Percentiles rank a stretch among this genome's conserved stretches.
Conservation (phyloP, 2,329 filamentous ascomycete species). For the Microascus cirrosus region DNA sequence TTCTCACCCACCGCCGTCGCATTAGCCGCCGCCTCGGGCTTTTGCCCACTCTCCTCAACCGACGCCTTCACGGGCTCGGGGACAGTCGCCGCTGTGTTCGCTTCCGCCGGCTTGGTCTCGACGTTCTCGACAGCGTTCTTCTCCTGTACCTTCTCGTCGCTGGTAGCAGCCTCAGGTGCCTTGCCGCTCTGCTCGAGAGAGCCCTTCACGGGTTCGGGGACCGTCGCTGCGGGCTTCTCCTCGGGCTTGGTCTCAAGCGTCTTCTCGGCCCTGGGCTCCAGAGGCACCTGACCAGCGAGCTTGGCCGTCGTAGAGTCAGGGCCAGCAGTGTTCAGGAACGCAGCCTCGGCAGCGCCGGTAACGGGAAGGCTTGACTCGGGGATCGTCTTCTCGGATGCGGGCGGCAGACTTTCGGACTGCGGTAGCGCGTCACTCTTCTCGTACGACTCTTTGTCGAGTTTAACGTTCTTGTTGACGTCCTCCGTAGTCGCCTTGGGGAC, state of each 20-base stretch:
- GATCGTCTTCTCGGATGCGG: constrained; percentile 53
- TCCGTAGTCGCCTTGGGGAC: constrained; percentile 61
- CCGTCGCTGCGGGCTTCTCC: neutral
- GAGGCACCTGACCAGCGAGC: constrained; percentile 57
- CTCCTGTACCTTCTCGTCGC: constrained; percentile 46
- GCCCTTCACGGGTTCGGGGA: neutral
- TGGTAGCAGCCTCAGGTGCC: constrained; percentile 22
- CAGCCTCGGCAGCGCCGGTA: constrained; percentile 22
- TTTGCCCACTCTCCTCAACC: constrained; percentile 46
- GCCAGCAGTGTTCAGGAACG: constrained; percentile 39
- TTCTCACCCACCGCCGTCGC: constrained; percentile 4
- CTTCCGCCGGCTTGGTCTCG: constrained; percentile 1
- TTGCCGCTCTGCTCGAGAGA: neutral
- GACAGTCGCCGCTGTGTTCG: constrained; percentile 7
- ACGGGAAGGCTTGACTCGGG: constrained; percentile 69
- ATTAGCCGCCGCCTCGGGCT: constrained; percentile 16
- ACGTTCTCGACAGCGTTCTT: constrained; percentile 59
- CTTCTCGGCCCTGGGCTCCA: constrained; percentile 32
- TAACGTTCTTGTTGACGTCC: constrained; percentile 59
- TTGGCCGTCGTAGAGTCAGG: constrained; percentile 46
- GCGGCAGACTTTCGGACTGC: constrained; percentile 36
- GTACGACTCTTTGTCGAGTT: constrained; percentile 76
- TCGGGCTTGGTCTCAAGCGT: neutral
- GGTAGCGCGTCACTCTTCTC: constrained; percentile 61
- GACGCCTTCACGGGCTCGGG: constrained; percentile 3